Evolutionary conservation across 2,329 filamentous ascomycete species (phyloP), one percentile per base, ranked within the genome.

Genomic region (Proliferodiscus dingleyae): DNA sequence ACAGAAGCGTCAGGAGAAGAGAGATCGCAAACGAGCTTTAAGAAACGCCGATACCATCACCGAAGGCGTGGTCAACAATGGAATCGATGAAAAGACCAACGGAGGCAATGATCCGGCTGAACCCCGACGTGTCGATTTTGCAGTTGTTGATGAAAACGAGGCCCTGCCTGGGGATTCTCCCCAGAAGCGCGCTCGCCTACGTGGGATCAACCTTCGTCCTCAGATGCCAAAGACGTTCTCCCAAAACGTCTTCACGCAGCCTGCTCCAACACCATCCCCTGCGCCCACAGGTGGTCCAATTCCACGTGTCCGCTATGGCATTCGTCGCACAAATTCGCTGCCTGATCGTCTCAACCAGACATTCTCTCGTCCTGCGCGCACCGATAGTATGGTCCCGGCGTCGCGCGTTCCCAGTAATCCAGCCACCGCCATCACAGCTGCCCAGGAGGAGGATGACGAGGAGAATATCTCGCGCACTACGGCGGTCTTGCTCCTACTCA

Each of bases 241-340:
- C 0, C 85, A 85, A 40, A 80, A 81, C 9, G 84, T 89, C 46
- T 89, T 90, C 55, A 71, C 70, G 0, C 72, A 76, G 47, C 67
- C 70, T 5, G 60, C 66, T 2, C 47, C 62, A 5, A 59, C 60
- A 4, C 58, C 69, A 3, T 24, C 39, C 13, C 47, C 51, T 7
- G 34, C 45, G 9, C 51, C 52, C 36, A 30, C 45, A 6, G 40
- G 50, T 23, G 71, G 76, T 2, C 69, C 72, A 9, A 70, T 80
- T 34, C 77, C 79, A 5, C 72, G 75, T 23, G 74, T 82, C 47
- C 72, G 76, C 33, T 78, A 78, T 54, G 78, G 78, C n/a, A 80
- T 88, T 43, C 81, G 84, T 45, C 77, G 86, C 44, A 87, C 85
- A 16, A 87, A 79, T 61, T 89, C 86, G 1, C 73, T 89, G 2